phyloP scores from a whole-genome alignment of 352 stramenopile species.

The Globisporangium barbulae region DNA sequence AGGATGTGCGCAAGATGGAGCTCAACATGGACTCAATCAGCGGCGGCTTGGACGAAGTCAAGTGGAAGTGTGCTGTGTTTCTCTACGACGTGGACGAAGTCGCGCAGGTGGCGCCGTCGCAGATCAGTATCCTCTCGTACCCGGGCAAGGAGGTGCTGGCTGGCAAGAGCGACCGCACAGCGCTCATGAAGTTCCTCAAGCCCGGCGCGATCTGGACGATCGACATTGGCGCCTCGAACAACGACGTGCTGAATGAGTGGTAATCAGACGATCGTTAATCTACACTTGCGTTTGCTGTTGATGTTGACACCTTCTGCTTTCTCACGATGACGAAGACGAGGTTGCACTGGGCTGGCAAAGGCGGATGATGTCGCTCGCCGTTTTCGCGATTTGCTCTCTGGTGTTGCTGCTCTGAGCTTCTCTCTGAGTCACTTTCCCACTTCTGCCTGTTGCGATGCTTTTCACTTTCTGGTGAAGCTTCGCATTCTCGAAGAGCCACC shows the following conservation, averaged over 20 bases:
- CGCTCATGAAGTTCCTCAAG: conserved; percentile 78
- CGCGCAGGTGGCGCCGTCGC: conserved; percentile 65
- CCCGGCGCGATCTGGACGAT: conserved; percentile 75
- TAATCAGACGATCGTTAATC: conserved; percentile 18
- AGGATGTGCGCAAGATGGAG: conserved; percentile 75
- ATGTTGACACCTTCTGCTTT: neutral
- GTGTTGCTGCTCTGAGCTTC: conserved; percentile 9
- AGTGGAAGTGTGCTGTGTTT: conserved; percentile 85
- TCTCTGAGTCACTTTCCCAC: conserved; percentile 5
- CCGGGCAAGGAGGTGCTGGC: conserved; percentile 61
- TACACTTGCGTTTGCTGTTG: conserved; percentile 1
- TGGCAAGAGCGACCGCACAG: conserved; percentile 60
- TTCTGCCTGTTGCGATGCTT: conserved; percentile 12
- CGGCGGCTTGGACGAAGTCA: conserved; percentile 80
- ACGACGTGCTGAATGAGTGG: conserved; percentile 59
- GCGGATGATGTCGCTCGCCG: conserved; percentile 38
- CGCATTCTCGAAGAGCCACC: conserved; percentile 30
- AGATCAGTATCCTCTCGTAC: conserved; percentile 79
- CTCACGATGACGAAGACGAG: neutral
- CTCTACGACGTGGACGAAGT: conserved; percentile 84
- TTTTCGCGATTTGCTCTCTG: conserved; percentile 45
- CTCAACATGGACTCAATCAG: conserved; percentile 79
- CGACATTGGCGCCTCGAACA: conserved; percentile 74
- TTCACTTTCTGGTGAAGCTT: conserved; percentile 24
- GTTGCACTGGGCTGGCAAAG: conserved; percentile 13